Base-by-base conservation (phyloP, 306 rosid genomes). In the Pterocarpus santalinus region DNA sequence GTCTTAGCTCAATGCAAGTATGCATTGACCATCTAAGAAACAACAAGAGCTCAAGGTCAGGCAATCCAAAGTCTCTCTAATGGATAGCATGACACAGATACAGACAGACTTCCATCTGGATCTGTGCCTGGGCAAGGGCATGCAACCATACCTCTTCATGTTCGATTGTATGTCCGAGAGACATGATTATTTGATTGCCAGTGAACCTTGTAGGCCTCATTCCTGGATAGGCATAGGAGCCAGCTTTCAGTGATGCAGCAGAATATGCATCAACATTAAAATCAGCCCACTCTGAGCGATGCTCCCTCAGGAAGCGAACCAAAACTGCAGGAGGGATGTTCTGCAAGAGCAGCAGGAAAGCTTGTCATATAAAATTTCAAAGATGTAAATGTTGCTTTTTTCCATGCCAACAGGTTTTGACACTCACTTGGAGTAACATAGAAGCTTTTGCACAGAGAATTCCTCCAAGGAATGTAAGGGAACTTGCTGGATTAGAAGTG, bases 231-330 rank as follows among this genome's bases (percentile, higher is more conserved):
- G 91, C 87, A 71, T 84, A 90, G 2, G 89, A 79, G 69, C 90
- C 87, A 33, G 92, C 82, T 85, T 91, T 93, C 32, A 93, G 65
- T 69, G 96, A 85, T 7, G 92, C 86, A 5, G 94, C 96, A 39
- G 90, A 71, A 76, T 88, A 91, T 15, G 92, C 94, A 83, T 89
- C 96, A 53, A 88, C 86, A 56, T 92, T 92, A 83, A 92, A 92
- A 87, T 92, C 94, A 68, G 97, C 97, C 97, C 94, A 92, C 85
- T 92, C 94, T 12, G 97, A 92, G 47, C 94, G 94, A 60, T 92
- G 94, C 75, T 92, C 94, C 76, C 94, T 92, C 81, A 92, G 78
- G 84, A 92, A 92, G 36, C 97, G 92, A 83, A 92, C 91, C 53
- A 92, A 82, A 44, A 90, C 87, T 7, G 94, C 93, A 7, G 94